Base-by-base conservation (phyloP, 2,329 filamentous ascomycete genomes). In the Aspergillus bombycis region DNA sequence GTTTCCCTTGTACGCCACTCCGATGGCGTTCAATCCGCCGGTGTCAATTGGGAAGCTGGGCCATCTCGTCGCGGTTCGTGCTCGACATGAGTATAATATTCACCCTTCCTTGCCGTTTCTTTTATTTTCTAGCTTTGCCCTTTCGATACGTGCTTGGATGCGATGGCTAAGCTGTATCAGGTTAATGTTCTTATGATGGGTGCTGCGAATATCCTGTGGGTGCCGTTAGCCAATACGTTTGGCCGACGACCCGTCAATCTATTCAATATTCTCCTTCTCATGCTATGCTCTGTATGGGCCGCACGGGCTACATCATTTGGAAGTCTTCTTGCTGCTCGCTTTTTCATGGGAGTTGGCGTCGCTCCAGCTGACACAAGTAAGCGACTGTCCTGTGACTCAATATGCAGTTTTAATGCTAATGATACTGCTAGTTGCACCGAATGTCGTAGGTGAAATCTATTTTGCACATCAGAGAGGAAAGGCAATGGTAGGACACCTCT, bases 181-280 rank as follows among this genome's bases (percentile, higher is more conserved):
- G 58, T 64, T 0, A 64, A 64, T 10, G 59, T 62, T 5, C 41
- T 64, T 16, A 64, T 64, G 62, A 64, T 64, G 62, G 62, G 62
- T 23, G 62, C 62, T 12, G 59, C 54, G 8, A 64, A 64, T 30
- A 64, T 64, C n/a, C 61, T 60, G 58, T 64, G 62, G 62, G 62
- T 64, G 48, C 62, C 62, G 38, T 57, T 64, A 45, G 62, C 58
- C 19, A 64, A 64, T 45, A 64, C 62, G 3, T 64, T 64, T 50
- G 62, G 62, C 2, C 58, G 62, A 4, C 28, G 62, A 7, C 54
- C 54, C 4, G n/a, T 64, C 21, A 62, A 30, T n/a, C 21, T 64
- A 21, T 36, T 64, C 10, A 62, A 55, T 28, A 59, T 64, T 4
- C 50, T 64, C n/a, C 38, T 64, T 14, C 43, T 62, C 21, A 4